These are phyloP conservation scores for Gastrolobium bilobum DNA, from an alignment of 306 rosid species.

Conservation along the genomic window DNA sequence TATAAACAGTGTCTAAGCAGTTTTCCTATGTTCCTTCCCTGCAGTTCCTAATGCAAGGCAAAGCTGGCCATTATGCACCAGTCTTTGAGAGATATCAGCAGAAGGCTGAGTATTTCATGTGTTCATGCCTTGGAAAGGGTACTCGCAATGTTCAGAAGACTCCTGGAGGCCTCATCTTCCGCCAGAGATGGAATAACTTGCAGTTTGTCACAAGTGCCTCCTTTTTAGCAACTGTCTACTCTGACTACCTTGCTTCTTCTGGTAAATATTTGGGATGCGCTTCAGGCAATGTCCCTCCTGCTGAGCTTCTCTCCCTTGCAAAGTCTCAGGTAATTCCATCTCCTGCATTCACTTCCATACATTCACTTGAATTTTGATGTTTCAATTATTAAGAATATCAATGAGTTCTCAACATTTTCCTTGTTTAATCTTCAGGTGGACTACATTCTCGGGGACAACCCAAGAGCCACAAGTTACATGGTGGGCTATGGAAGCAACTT, in stretches of 20 bases:
- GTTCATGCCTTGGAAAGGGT: slow-evolving; percentile 83
- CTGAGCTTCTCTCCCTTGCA: slow-evolving; percentile 76
- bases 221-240: slow-evolving; percentile 83
- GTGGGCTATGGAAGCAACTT: slow-evolving; percentile 92
- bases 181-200: slow-evolving; percentile 96
- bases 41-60: slow-evolving; percentile 92
- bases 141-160: slow-evolving; percentile 75
- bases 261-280: slow-evolving; percentile 61
- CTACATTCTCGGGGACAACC: slow-evolving; percentile 95
- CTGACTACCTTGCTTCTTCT: slow-evolving; percentile 84
- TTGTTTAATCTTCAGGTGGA: slow-evolving; percentile 70
- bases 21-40: slow-evolving; percentile 13
- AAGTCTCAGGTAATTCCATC: slow-evolving; percentile 75
- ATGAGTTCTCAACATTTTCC: not conserved
- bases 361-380: slow-evolving; percentile 2
- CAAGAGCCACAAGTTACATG: slow-evolving; percentile 95
- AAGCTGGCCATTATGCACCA: slow-evolving; percentile 72
- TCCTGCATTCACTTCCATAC: not conserved
- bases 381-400: not conserved
- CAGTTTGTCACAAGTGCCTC: slow-evolving; percentile 92
- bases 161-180: slow-evolving; percentile 91
- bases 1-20: not conserved
- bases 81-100: slow-evolving; percentile 72
- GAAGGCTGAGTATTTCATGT: slow-evolving; percentile 88
- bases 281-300: slow-evolving; percentile 70